Conservation (phyloP, 2,329 filamentous ascomycete species). For the Trichoderma pleuroti region DNA sequence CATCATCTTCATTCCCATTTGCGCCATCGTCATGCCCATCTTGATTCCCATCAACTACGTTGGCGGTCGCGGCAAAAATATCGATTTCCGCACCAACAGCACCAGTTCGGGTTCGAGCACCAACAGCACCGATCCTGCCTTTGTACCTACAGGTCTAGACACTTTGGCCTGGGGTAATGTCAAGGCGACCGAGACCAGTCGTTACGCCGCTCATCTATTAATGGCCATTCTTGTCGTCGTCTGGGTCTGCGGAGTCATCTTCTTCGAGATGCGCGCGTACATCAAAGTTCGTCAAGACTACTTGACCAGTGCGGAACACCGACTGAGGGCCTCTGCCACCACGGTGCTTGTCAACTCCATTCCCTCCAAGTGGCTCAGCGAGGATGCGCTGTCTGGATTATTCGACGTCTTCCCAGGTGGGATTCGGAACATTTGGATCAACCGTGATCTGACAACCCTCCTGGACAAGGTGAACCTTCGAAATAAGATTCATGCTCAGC, state of each 20-base stretch:
- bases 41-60: conserved; percentile 80
- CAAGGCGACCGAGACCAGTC: conserved; percentile 56
- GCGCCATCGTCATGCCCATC: conserved; percentile 74
- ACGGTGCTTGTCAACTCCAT: conserved; percentile 92
- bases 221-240: conserved; percentile 73
- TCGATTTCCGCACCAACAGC: conserved; percentile 38
- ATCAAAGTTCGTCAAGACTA: conserved; percentile 93
- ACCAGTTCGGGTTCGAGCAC: conserved; percentile 8
- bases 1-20: conserved; percentile 86
- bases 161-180: conserved; percentile 86
- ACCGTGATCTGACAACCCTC: conserved; percentile 79
- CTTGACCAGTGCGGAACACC: conserved; percentile 90
- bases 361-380: conserved; percentile 82
- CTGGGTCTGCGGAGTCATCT: conserved; percentile 86
- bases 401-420: conserved; percentile 97
- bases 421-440: conserved; percentile 94
- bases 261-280: conserved; percentile 79
- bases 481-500: conserved; percentile 62
- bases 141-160: conserved; percentile 62
- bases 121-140: conserved; percentile 26
- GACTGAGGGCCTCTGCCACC: conserved; percentile 87
- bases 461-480: conserved; percentile 79
- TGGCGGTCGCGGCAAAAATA: conserved; percentile 62
- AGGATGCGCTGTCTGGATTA: conserved; percentile 74
- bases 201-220: conserved; percentile 82